Evolutionary conservation across 2,329 filamentous ascomycete species (phyloP), one percentile per base, ranked within the genome.

Genomic region (Sporothrix brunneoviolacea): DNA sequence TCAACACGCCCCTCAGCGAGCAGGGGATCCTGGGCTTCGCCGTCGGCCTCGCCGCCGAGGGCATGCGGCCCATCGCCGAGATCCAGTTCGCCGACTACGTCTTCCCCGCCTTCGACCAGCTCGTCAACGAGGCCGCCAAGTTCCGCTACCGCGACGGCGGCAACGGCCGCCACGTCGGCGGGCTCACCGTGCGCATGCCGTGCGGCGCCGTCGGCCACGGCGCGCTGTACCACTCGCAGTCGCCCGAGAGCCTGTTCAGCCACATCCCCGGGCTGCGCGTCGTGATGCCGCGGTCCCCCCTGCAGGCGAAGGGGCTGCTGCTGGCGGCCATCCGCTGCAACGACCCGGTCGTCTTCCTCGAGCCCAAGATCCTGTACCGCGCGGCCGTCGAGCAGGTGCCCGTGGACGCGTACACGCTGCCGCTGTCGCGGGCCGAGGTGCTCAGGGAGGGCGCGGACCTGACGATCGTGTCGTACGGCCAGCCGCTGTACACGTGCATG

Each of bases 1-100:
- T 98, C 75, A 97, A 98, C 68, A 97, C 91, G 16, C 93, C 93
- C 0, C 70, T 98, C 58, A 88, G 85, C 30, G 93, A 98, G 65
- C 93, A 97, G 68, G 93, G 91, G 1, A 91, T 98, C 58, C 79
- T 94, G 53, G 93, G 93, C 0, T 97, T 97, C 63, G 93, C 85
- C 10, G 90, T 97, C 58, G 93, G 93, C 2, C 82, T 84, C 32
- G 91, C 91, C 0, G 88, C 88, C 7, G 86, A 95, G 70, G 91
- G 91, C 21, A 90, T 95, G 86, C 85, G 86, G 51, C 89, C 93
- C 0, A 80, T 97, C 21, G 91, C 91, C 0, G 93, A 98, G 71
- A 90, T 96, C 50, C 91, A 96, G 65, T 96, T 96, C 63, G 91
- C 91, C 53, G 91, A 96, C 65, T 96, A 96, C 65, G 83, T 95